These are phyloP conservation scores for Aurifilum marmelostoma DNA, from an alignment of 2,329 filamentous ascomycete genomes.

Conservation along the genomic window DNA sequence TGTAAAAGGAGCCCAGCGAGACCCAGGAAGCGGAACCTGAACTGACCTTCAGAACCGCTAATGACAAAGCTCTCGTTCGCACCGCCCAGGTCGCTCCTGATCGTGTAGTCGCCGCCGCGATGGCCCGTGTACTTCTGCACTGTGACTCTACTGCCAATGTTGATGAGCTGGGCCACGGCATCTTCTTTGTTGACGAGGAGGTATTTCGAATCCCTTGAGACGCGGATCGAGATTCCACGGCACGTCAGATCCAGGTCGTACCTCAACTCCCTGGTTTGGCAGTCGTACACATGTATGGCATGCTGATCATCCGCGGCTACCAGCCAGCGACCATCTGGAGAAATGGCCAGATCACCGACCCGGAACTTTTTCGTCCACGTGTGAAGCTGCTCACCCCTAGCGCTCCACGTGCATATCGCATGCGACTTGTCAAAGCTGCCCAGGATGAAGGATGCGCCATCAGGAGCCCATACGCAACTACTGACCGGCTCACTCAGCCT, in stretches of 20 bases:
- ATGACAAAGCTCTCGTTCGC: conserved; percentile 90
- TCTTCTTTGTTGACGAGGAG: conserved; percentile 82
- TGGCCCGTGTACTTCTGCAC: conserved; percentile 77
- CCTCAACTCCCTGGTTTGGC: conserved; percentile 71
- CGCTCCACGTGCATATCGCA: conserved; percentile 72
- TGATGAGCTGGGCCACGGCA: conserved; percentile 76
- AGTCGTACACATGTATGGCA: conserved; percentile 81
- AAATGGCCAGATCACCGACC: conserved; percentile 84
- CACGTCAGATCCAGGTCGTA: conserved; percentile 70
- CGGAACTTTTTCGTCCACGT: conserved; percentile 73
- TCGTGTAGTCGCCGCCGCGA: conserved; percentile 74
- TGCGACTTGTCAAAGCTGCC: conserved; percentile 71
- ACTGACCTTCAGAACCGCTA: conserved; percentile 84
- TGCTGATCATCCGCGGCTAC: conserved; percentile 74
- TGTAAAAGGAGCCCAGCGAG: not conserved
- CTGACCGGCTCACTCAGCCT: conserved; percentile 84
- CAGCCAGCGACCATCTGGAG: conserved; percentile 76
- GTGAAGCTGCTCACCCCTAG: conserved; percentile 63
- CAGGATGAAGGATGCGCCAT: conserved; percentile 77
- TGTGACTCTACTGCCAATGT: conserved; percentile 72
- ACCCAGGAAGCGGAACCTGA: not conserved
- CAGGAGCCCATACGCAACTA: conserved; percentile 84
- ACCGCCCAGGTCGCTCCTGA: conserved; percentile 83
- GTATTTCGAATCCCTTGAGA: conserved; percentile 79
- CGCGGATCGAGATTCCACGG: conserved; percentile 76